Base-by-base conservation (phyloP, 1,139 yeast genomes). In the Pneumocystis canis region DNA sequence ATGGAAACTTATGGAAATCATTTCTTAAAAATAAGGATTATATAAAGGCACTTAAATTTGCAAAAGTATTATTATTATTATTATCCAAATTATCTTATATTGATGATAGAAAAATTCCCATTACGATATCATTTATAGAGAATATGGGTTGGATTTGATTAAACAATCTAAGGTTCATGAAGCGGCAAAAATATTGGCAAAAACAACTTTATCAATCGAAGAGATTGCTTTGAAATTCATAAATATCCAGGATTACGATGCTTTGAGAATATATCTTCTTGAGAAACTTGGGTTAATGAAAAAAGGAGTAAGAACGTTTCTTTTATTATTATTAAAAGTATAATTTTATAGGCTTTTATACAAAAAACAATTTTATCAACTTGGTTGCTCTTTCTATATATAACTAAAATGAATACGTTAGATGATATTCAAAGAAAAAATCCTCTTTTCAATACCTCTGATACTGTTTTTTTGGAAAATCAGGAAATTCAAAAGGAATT, bases 341-440 rank as follows among this genome's bases (percentile, higher is more conserved):
- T 37, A 56, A 54, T 75, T 64, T 74, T 58, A n/a, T 57, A 65
- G 58, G 65, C 64, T 2, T 53, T 75, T 58, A 80, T 87, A 70
- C 86, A 85, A 69, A 74, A 80, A 47, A 76, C 80, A 0, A 78
- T 89, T 64, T 72, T 90, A n/a, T 82, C 90, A 0, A 82, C 86
- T 65, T 90, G 97, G 96, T 82, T 90, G 54, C 79, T 88, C 5
- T 94, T 89, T 74, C 73, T 87, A 14, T 81, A 74, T 64, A 76
- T 83, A 72, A 83, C 80, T 64, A 76, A 76, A 64, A 70, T 81
- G 33, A 80, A 81, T 67, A 73, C 74, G 1, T 64, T 79, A 11
- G 85, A 82, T 64, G 82, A 79, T 65, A 61, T 65, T 60, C 73
- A 47, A 47, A 11, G 14, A 47, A 30, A 47, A 25, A 25, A 47